Conservation (phyloP, 768 basidiomycete species). For the Pleurotus cornucopiae region DNA sequence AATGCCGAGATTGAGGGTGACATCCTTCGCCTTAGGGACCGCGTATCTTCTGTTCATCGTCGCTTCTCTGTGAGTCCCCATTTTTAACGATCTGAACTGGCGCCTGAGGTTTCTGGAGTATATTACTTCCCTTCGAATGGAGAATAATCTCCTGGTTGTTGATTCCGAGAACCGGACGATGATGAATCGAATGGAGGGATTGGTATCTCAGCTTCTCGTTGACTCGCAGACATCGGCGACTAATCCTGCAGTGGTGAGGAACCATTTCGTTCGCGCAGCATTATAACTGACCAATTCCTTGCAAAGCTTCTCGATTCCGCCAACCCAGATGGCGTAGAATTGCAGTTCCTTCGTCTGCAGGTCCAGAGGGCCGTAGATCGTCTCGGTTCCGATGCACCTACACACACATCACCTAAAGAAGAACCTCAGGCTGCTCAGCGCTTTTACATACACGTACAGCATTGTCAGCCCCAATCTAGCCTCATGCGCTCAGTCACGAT, state of each 20-base stretch:
- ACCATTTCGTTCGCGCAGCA: no score
- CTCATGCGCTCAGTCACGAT: neutral
- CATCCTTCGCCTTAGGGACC: neutral
- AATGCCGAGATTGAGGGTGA: neutral
- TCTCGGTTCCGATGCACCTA: no score
- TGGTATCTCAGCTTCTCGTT: neutral
- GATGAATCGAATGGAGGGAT: neutral
- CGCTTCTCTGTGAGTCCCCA: neutral
- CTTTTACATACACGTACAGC: neutral
- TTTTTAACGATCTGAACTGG: no score
- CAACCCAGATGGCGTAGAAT: no score
- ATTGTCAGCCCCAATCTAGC: no score
- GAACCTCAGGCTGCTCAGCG: neutral
- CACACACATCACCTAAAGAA: neutral
- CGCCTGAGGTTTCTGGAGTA: neutral
- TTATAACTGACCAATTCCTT: no score
- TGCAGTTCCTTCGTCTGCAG: no score
- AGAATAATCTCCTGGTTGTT: neutral
- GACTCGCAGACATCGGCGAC: neutral
- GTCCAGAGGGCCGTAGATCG: no score
- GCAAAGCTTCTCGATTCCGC: no score
- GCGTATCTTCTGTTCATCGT: neutral
- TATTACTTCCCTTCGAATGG: constrained; percentile 3
- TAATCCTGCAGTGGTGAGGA: no score
- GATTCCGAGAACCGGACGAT: neutral